Evolutionary conservation across 306 rosid genomes (phyloP).

Genomic region (Vachellia pachyceras): DNA sequence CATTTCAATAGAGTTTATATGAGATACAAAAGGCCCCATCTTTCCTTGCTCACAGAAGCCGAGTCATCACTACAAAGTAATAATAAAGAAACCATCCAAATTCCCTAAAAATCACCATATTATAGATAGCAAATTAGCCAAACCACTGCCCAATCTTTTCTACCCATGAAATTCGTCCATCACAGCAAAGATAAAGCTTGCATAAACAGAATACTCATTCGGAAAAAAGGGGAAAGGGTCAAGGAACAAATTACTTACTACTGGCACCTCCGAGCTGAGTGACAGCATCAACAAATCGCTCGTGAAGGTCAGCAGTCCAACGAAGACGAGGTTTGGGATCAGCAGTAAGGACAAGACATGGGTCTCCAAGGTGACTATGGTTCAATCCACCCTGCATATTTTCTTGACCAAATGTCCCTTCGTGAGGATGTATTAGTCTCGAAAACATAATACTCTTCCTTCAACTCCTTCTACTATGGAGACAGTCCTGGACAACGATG

Average conservation of each 20-base stretch:
- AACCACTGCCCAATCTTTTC: neutral
- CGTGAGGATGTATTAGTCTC: slow-evolving; percentile 45
- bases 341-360: slow-evolving; percentile 73
- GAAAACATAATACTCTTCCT: slow-evolving; percentile 43
- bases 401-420: slow-evolving; percentile 39
- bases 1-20: neutral
- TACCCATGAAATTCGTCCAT: neutral
- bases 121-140: neutral
- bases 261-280: slow-evolving; percentile 28
- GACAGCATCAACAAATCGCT: slow-evolving; percentile 74
- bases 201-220: neutral
- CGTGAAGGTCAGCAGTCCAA: slow-evolving; percentile 81
- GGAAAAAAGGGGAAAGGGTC: neutral
- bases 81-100: neutral
- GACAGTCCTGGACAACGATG: neutral
- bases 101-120: neutral
- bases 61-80: neutral
- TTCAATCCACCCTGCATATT: slow-evolving; percentile 8
- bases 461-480: neutral
- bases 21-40: neutral
- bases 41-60: neutral
- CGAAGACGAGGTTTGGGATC: slow-evolving; percentile 85
- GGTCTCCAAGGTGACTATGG: slow-evolving; percentile 53
- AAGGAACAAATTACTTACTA: slow-evolving; percentile 28
- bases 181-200: neutral